phyloP scores from a whole-genome alignment of 768 basidiomycete species.

The Xanthoconium purpureum region DNA sequence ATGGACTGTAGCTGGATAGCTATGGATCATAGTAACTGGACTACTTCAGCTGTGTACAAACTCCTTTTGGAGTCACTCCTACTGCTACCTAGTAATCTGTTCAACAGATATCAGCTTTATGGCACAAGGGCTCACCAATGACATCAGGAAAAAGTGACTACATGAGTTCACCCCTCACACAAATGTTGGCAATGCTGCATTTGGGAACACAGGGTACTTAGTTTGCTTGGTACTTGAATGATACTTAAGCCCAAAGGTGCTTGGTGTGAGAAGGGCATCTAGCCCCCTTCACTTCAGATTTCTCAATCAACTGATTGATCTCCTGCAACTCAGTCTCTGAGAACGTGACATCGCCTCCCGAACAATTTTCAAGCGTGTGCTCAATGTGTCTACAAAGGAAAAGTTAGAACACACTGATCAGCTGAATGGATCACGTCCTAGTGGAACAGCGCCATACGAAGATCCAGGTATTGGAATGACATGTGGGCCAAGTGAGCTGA shows the following conservation, averaged over 20 bases:
- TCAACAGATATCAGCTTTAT: too few species aligned
- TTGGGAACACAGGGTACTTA: background rate
- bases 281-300: constrained; percentile 36
- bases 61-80: too few species aligned
- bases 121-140: too few species aligned
- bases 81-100: too few species aligned
- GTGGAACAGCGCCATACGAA: constrained; percentile 28
- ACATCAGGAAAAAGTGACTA: too few species aligned
- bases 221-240: background rate
- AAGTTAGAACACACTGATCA: background rate
- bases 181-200: background rate
- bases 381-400: constrained; percentile 26
- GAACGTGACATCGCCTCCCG: constrained; percentile 43
- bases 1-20: too few species aligned
- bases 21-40: too few species aligned
- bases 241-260: constrained; percentile 34
- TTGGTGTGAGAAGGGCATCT: constrained; percentile 32
- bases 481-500: constrained; percentile 36
- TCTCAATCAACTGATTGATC: constrained; percentile 37
- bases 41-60: too few species aligned
- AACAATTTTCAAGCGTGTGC: constrained; percentile 45
- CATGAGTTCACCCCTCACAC: background rate
- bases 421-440: background rate
- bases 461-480: constrained; percentile 52
- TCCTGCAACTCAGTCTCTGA: constrained; percentile 38